phyloP scores from a whole-genome alignment of 75 land plant species.

The Chamaecyparis obtusa region DNA sequence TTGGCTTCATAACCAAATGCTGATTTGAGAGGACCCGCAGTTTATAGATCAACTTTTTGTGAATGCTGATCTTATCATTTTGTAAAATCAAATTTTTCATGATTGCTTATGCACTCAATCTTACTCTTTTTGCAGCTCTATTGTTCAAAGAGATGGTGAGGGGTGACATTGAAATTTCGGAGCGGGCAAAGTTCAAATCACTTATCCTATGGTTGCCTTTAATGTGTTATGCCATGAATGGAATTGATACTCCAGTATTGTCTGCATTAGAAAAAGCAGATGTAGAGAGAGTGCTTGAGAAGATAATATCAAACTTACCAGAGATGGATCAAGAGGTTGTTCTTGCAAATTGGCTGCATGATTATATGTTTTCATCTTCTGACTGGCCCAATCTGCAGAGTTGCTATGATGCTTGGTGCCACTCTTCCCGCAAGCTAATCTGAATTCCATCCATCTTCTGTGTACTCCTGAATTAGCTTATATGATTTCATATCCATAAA shows the following conservation, averaged over 20 bases:
- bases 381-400: constrained; percentile 76
- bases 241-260: constrained; percentile 50
- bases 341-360: constrained; percentile 61
- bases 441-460: background rate
- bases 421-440: constrained; percentile 20
- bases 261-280: constrained; percentile 45
- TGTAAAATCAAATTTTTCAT: background rate
- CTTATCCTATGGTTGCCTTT: constrained; percentile 69
- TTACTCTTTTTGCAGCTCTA: constrained; percentile 35
- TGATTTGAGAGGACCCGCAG: background rate
- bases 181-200: constrained; percentile 36
- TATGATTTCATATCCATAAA: background rate
- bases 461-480: background rate
- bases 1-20: background rate
- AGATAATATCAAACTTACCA: constrained; percentile 37
- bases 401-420: constrained; percentile 58
- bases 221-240: constrained; percentile 53
- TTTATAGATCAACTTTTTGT: background rate
- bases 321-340: constrained; percentile 58
- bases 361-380: constrained; percentile 48
- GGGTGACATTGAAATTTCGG: constrained; percentile 24
- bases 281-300: constrained; percentile 42
- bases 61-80: background rate
- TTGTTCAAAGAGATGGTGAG: constrained; percentile 35
- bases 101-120: background rate